These are phyloP conservation scores for Puccinia coronata DNA, from an alignment of 1,284 basidiomycete genomes.

Conservation along the genomic window DNA sequence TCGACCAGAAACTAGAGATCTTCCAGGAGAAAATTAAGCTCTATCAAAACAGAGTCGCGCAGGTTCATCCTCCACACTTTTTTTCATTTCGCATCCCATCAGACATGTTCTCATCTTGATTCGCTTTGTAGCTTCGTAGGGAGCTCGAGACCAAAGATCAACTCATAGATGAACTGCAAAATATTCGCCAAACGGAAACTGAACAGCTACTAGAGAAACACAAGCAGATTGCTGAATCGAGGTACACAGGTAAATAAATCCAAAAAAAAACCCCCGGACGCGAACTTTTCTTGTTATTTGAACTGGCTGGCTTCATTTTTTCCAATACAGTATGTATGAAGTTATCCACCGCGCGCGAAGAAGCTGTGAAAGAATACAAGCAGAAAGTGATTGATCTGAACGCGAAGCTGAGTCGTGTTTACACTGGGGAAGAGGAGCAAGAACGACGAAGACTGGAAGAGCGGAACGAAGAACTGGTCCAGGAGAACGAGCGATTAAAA, in stretches of 20 bases:
- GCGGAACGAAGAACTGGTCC: conserved; percentile 24
- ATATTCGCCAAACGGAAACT: conserved; percentile 29
- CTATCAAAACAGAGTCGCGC: not conserved
- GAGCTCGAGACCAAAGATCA: conserved; percentile 38
- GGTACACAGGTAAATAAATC: conserved; percentile 20
- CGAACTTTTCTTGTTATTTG: too few relatives aligned
- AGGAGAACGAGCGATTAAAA: conserved; percentile 16
- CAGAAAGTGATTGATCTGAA: conserved; percentile 27
- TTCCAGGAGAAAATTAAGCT: conserved; percentile 29
- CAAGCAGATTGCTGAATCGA: conserved; percentile 23
- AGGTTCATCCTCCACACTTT: not conserved
- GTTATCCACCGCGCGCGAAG: conserved; percentile 8
- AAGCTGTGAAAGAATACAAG: not conserved
- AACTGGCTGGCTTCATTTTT: too few relatives aligned
- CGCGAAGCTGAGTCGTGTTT: conserved; percentile 26
- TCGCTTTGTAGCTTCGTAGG: conserved; percentile 14
- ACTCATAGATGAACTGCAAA: conserved; percentile 29
- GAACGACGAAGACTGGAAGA: conserved; percentile 29
- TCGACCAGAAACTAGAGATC: conserved; percentile 25
- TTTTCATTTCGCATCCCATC: too few relatives aligned
- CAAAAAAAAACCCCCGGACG: not conserved
- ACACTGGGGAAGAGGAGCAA: conserved; percentile 44
- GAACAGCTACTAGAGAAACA: conserved; percentile 24
- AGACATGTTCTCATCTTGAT: not conserved
- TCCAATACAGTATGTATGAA: conserved; percentile 1